Evolutionary conservation across 805 yeast genomes (phyloP).

Genomic region (Kodamaea kakaduensis): DNA sequence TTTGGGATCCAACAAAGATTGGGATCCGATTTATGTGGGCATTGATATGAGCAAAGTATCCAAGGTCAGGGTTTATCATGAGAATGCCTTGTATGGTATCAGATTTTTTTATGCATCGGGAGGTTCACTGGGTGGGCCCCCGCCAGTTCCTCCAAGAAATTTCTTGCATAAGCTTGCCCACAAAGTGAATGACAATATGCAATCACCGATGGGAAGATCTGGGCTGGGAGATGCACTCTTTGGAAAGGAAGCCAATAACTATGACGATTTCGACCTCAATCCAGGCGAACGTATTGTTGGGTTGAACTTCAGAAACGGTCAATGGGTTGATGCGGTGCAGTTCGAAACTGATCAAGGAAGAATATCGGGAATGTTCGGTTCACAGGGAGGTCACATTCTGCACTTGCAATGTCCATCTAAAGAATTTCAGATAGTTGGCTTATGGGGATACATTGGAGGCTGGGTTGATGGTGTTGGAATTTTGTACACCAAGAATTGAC

Average conservation of each 20-base stretch:
- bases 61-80: constrained; percentile 66
- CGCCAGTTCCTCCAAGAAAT: constrained; percentile 47
- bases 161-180: constrained; percentile 19
- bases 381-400: constrained; percentile 58
- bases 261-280: constrained; percentile 52
- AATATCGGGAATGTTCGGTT: constrained; percentile 59
- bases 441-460: constrained; percentile 61
- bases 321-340: constrained; percentile 87
- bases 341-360: constrained; percentile 58
- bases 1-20: constrained; percentile 26
- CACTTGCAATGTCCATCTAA: constrained; percentile 57
- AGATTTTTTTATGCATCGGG: constrained; percentile 39
- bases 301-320: constrained; percentile 67
- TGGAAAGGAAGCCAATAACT: constrained; percentile 53
- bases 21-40: constrained; percentile 19
- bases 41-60: constrained; percentile 38
- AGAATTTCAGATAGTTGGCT: constrained; percentile 59
- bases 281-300: constrained; percentile 59
- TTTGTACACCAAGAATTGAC: constrained; percentile 41
- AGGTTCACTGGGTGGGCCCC: constrained; percentile 17
- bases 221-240: constrained; percentile 21
- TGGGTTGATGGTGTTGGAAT: constrained; percentile 80
- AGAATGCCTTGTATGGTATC: constrained; percentile 79
- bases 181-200: constrained; percentile 1
- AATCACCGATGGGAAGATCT: background rate